A percentile compares a stretch with the other conserved stretches of the same genome.
phyloP scores from a whole-genome alignment of 331 rosid species.

The Rhamnella rubrinervis region DNA sequence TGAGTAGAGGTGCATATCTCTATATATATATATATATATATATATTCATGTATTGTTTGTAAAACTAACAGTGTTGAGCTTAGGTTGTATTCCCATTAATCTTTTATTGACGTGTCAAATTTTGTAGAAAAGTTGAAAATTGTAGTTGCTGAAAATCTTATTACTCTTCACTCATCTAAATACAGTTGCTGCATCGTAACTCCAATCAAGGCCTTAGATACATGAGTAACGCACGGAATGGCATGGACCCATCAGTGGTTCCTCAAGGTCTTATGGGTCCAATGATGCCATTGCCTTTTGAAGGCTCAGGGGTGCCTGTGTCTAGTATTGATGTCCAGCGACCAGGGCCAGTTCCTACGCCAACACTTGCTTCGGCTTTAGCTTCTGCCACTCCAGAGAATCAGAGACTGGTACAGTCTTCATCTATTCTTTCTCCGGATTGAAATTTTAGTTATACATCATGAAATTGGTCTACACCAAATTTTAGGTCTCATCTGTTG shows the following conservation, averaged over 20 bases:
- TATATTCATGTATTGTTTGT: too few species aligned
- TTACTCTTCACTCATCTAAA: not conserved
- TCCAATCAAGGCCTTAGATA: conserved; percentile 70
- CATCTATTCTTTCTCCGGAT: not conserved
- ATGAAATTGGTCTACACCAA: not conserved
- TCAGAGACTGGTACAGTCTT: conserved; percentile 58
- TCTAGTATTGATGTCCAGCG: conserved; percentile 47
- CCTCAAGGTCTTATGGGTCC: conserved; percentile 54
- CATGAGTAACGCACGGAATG: conserved; percentile 50
- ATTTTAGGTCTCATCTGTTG: not conserved
- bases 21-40: too few species aligned
- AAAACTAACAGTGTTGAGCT: too few species aligned
- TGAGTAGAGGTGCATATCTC: too few species aligned
- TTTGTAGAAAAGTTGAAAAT: too few species aligned
- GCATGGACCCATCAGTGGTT: conserved; percentile 46
- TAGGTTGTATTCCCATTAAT: too few species aligned
- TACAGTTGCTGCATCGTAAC: conserved; percentile 57
- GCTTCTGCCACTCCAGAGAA: conserved; percentile 77
- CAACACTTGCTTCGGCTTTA: conserved; percentile 72
- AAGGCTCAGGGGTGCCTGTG: conserved; percentile 43
- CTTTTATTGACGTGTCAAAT: not conserved
- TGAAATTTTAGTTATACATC: not conserved
- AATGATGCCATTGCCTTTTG: conserved; percentile 59
- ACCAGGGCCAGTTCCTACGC: conserved; percentile 40
- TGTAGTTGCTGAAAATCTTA: too few species aligned